These are phyloP conservation scores for Euphrasia arctica DNA, from an alignment of 305 asterid genomes.

Conservation along the genomic window DNA sequence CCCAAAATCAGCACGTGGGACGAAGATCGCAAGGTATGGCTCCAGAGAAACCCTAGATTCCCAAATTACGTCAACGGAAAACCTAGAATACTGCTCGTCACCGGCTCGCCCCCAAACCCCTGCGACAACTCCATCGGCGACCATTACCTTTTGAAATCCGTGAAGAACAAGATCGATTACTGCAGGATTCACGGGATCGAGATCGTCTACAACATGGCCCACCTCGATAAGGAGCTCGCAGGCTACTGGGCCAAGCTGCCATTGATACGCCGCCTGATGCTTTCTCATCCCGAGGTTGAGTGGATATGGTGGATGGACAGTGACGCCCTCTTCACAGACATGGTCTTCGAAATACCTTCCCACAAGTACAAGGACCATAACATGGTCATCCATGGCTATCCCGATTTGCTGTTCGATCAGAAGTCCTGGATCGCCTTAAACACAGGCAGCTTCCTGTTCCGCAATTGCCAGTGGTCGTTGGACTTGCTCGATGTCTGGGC, in stretches of 20 bases:
- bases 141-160: constrained; percentile 71
- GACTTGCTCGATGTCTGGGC: constrained; percentile 95
- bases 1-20: constrained; percentile 73
- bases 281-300: constrained; percentile 95
- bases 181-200: constrained; percentile 94
- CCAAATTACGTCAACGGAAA: constrained; percentile 58
- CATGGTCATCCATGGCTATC: constrained; percentile 77
- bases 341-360: constrained; percentile 71
- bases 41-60: constrained; percentile 57
- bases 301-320: constrained; percentile 99
- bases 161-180: constrained; percentile 88
- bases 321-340: constrained; percentile 91
- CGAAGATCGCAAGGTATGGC: constrained; percentile 72
- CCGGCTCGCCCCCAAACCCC: constrained; percentile 81
- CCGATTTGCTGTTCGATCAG: constrained; percentile 72
- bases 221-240: constrained; percentile 78
- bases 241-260: constrained; percentile 94
- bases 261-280: constrained; percentile 73
- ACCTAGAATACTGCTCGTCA: constrained; percentile 75
- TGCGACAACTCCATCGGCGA: constrained; percentile 93
- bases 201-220: constrained; percentile 85
- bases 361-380: constrained; percentile 56
- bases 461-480: constrained; percentile 92
- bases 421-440: constrained; percentile 91
- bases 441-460: constrained; percentile 79